Evolutionary conservation across 768 basidiomycete genomes (phyloP).

Genomic region (Zangia roseola): DNA sequence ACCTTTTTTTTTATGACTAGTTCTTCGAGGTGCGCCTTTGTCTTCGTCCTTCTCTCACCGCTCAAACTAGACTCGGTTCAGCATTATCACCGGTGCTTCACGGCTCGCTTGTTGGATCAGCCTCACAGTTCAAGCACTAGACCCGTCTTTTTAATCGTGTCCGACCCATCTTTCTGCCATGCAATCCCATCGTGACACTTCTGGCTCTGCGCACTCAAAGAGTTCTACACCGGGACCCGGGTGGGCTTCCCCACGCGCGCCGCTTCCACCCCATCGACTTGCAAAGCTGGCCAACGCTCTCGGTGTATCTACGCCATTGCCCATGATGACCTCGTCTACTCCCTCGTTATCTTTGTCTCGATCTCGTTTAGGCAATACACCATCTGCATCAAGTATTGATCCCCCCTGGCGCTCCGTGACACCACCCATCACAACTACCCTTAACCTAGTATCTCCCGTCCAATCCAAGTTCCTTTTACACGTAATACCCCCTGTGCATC

Average conservation of each 20-base stretch:
- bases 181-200: constrained; percentile 16
- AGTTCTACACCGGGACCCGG: constrained; percentile 6
- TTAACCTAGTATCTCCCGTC: constrained; percentile 36
- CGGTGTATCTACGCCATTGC: constrained; percentile 74
- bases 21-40: constrained; percentile 13
- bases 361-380: constrained; percentile 12
- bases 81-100: constrained; percentile 5
- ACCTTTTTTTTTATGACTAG: constrained; percentile 1
- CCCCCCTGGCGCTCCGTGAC: constrained; percentile 49
- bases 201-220: constrained; percentile 8
- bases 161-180: constrained; percentile 7
- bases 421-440: constrained; percentile 42
- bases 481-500: constrained; percentile 72
- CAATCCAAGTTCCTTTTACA: constrained; percentile 77
- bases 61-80: background rate
- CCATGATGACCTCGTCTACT: constrained; percentile 38
- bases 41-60: background rate
- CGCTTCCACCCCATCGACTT: constrained; percentile 71
- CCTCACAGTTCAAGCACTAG: background rate
- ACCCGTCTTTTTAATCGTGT: constrained; percentile 9
- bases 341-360: constrained; percentile 11
- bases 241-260: constrained; percentile 70
- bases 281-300: constrained; percentile 86
- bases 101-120: constrained; percentile 4
- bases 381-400: constrained; percentile 28